phyloP scores from a whole-genome alignment of 202 grass and related monocot genomes.

The Digitaria exilis region DNA sequence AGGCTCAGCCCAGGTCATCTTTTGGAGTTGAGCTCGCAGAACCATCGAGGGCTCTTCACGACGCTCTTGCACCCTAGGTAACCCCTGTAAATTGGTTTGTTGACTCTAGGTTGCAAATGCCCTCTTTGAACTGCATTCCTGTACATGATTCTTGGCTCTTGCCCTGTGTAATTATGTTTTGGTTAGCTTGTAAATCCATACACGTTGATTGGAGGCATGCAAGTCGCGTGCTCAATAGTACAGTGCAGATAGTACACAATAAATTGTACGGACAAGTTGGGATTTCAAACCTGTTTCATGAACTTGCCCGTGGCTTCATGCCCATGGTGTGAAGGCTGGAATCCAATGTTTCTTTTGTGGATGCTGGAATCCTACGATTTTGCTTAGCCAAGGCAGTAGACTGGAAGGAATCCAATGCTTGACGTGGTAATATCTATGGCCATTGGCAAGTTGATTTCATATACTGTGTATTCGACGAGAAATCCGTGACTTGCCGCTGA shows the following conservation, averaged over 20 bases:
- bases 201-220: conserved; percentile 28
- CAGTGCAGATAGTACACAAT: conserved; percentile 36
- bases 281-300: conserved; percentile 5
- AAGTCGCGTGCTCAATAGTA: conserved; percentile 29
- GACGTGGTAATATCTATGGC: neutral
- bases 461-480: neutral
- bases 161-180: conserved; percentile 53
- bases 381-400: neutral
- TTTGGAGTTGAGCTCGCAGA: conserved; percentile 39
- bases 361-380: neutral
- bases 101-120: conserved; percentile 47
- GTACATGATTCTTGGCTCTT: conserved; percentile 48
- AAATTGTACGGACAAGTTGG: conserved; percentile 23
- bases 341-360: neutral
- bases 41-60: conserved; percentile 25
- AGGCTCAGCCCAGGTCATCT: conserved; percentile 41
- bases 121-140: conserved; percentile 37
- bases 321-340: neutral
- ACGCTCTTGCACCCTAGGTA: conserved; percentile 41
- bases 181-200: conserved; percentile 36
- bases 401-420: conserved; percentile 10
- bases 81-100: conserved; percentile 57
- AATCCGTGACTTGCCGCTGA: neutral
- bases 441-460: neutral
- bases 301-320: neutral